Percentiles rank a stretch among this genome's conserved stretches.
Conservation (phyloP, 129 eudicot genomes). For the Flaveria ramosissima region DNA sequence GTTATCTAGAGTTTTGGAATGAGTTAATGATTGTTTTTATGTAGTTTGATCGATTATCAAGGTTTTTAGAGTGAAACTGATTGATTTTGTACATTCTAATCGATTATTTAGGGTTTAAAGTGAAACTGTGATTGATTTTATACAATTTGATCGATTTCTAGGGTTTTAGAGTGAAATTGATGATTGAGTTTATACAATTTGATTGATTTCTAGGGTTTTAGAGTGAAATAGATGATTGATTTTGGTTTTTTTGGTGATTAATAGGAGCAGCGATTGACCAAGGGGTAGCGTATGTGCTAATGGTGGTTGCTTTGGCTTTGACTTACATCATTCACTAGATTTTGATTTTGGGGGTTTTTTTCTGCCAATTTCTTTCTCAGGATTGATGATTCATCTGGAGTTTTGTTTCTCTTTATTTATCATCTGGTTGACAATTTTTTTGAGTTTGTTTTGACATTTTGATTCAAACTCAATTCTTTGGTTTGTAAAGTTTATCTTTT, state of each 20-base stretch:
- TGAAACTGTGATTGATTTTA: background rate
- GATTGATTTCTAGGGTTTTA: too few relatives aligned
- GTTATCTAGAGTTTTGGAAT: too few relatives aligned
- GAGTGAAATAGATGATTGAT: too few relatives aligned
- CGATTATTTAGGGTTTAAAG: background rate
- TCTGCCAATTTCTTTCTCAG: slow-evolving; percentile 19
- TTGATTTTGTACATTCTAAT: background rate
- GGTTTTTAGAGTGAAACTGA: too few relatives aligned
- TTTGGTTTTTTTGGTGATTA: slow-evolving; percentile 9
- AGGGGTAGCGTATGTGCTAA: slow-evolving; percentile 74
- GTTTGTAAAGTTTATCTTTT: slow-evolving; percentile 32
- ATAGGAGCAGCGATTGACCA: slow-evolving; percentile 73
- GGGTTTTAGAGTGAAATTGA: background rate
- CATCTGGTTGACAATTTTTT: slow-evolving; percentile 20
- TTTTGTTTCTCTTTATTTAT: too few relatives aligned
- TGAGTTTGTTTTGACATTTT: slow-evolving; percentile 36
- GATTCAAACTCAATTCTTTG: slow-evolving; percentile 26
- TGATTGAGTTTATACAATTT: too few relatives aligned
- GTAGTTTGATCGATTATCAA: too few relatives aligned
- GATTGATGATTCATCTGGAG: slow-evolving; percentile 5
- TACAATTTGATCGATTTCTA: background rate
- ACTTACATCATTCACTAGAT: slow-evolving; percentile 75
- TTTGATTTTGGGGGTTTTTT: slow-evolving; percentile 1
- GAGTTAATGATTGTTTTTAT: too few relatives aligned
- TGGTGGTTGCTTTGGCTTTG: slow-evolving; percentile 84